Evolutionary conservation across 2,329 filamentous ascomycete species (phyloP).

Genomic region (Xylariaceae sp.): DNA sequence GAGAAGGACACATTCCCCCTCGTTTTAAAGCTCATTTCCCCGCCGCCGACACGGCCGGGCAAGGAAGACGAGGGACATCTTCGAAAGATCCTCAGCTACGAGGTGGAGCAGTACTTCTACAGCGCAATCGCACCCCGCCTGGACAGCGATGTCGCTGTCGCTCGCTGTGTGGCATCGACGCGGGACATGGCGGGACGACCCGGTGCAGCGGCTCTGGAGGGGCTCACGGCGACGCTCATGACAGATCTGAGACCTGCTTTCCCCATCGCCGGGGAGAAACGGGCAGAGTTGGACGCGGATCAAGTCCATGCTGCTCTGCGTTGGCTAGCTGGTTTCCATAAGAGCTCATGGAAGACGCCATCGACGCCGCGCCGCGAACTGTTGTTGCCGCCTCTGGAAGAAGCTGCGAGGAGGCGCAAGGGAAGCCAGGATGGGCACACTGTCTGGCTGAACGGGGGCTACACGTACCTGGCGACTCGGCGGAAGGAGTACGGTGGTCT

Average conservation of each 20-base stretch:
- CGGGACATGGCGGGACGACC: background rate
- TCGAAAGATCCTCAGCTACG: slow-evolving; percentile 63
- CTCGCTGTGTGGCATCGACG: slow-evolving; percentile 18
- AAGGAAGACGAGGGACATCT: slow-evolving; percentile 55
- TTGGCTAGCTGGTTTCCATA: slow-evolving; percentile 62
- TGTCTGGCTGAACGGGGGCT: slow-evolving; percentile 63
- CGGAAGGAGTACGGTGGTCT: slow-evolving; percentile 51
- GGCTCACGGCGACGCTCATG: slow-evolving; percentile 51
- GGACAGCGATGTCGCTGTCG: slow-evolving; percentile 20
- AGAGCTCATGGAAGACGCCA: slow-evolving; percentile 42
- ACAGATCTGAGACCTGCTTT: slow-evolving; percentile 50
- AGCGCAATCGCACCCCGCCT: slow-evolving; percentile 48
- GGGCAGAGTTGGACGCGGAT: slow-evolving; percentile 36
- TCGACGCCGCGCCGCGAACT: slow-evolving; percentile 30
- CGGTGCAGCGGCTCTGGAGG: slow-evolving; percentile 24
- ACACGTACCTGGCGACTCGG: slow-evolving; percentile 64
- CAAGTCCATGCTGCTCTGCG: slow-evolving; percentile 52
- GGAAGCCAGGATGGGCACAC: slow-evolving; percentile 15
- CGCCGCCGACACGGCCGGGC: slow-evolving; percentile 31
- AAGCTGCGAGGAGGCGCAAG: slow-evolving; percentile 31
- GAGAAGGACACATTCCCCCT: slow-evolving; percentile 31
- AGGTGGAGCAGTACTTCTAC: slow-evolving; percentile 66
- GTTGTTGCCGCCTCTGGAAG: slow-evolving; percentile 52
- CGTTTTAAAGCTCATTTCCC: slow-evolving; percentile 58
- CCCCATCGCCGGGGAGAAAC: slow-evolving; percentile 53